Evolutionary conservation across 2,329 filamentous ascomycete genomes (phyloP), one percentile per base, ranked within the genome.

Genomic region (Pseudogymnoascus sp.): DNA sequence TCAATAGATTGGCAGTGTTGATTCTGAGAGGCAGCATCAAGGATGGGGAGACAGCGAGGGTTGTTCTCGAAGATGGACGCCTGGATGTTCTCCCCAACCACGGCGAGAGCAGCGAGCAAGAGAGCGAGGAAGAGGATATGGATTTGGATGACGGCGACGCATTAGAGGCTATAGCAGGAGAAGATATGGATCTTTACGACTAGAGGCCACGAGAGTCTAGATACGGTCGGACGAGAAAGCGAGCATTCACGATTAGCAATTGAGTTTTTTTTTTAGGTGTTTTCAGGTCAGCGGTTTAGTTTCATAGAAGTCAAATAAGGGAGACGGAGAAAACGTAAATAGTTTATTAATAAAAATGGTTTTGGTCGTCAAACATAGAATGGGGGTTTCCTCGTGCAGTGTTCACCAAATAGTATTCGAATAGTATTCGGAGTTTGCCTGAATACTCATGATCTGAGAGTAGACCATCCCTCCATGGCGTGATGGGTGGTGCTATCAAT

Each of bases 1-100:
- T 99, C 70, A 99, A 99, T 77, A 87, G 88, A 59, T 80, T 99
- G 66, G 94, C 94, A 1, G 90, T 99, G 41, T 83, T 97, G 66
- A 95, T 99, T 66, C 81, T 99, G 23, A 85, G 92, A 66, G 91
- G 91, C 66, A 86, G 84, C 62, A 87, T 99, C 73, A 85, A 83
- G 68, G 93, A 99, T 68, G 92, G 92, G 45, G 94, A 99, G 78
- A 78, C 76, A 1, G 94, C 94, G 1, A 81, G 83, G 26, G 91
- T 97, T 23, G 86, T 90, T 52, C 81, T 97, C 65, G 83, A 88
- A 31, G 85, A 91, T 66, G 90, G 90, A 52, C 90, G 90, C 74
- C 87, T 97, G 64, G 78, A 85, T 2, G 91, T 99, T 1, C 72
- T 94, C 23, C 81, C 92, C 6, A 97, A 99, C 74, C 94, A 97